phyloP scores from a whole-genome alignment of 306 rosid species.

The Citrullus colocynthis region DNA sequence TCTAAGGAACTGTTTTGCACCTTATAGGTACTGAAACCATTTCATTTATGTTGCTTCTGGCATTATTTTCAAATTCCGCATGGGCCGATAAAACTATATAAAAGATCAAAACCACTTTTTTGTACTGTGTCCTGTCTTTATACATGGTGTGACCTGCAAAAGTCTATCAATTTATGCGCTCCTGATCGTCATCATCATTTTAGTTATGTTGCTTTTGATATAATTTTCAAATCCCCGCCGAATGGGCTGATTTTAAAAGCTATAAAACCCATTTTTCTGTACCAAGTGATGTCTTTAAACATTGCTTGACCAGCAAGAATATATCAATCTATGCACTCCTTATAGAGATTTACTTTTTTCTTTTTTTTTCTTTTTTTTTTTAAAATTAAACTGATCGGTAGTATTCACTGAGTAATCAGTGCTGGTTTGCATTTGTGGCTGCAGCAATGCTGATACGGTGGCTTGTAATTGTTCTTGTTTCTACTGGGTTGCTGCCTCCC shows the following conservation, averaged over 20 bases:
- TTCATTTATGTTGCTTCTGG: neutral
- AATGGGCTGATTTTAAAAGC: neutral
- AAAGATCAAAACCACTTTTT: too few species aligned
- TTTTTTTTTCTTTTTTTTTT: too few species aligned
- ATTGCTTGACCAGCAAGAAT: neutral
- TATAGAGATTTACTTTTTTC: neutral
- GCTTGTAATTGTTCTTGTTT: conserved; percentile 18
- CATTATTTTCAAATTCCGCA: neutral
- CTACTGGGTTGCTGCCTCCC: conserved; percentile 15
- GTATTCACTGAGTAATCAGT: neutral
- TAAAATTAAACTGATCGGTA: neutral
- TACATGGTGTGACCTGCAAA: too few species aligned
- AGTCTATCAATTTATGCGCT: too few species aligned
- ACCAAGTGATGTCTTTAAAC: neutral
- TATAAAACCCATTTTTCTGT: neutral
- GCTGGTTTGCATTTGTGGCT: neutral
- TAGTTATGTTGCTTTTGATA: neutral
- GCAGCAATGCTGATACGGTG: conserved; percentile 23
- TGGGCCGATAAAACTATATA: neutral
- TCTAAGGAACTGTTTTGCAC: neutral
- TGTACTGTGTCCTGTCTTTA: too few species aligned
- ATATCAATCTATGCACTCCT: neutral
- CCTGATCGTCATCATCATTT: too few species aligned
- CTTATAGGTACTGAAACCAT: neutral
- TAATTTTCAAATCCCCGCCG: neutral